A percentile compares a stretch with the other conserved stretches of the same genome.
phyloP scores from a whole-genome alignment of 306 rosid genomes.

The Neltuma alba region DNA sequence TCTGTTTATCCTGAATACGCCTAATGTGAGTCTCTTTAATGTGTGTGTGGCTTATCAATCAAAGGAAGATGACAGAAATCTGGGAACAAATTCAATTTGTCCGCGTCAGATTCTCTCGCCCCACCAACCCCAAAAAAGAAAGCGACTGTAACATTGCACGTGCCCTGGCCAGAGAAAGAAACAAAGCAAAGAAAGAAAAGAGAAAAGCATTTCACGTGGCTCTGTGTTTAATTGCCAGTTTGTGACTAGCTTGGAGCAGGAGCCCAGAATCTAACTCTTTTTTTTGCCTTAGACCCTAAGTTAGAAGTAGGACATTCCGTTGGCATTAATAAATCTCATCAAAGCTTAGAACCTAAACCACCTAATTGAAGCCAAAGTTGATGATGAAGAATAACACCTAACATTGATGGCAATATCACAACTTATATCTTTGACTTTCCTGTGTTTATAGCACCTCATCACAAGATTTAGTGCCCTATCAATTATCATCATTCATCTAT shows the following conservation, averaged over 20 bases:
- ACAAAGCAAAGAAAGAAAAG: too few relatives aligned
- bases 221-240: background rate
- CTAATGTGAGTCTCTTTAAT: too few relatives aligned
- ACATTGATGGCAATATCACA: slow-evolving; percentile 25
- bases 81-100: background rate
- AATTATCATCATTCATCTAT: slow-evolving; percentile 28
- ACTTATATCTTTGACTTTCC: slow-evolving; percentile 38
- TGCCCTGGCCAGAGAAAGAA: too few relatives aligned
- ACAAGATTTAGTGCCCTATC: slow-evolving; percentile 42
- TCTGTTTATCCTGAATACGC: too few relatives aligned
- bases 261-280: background rate
- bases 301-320: background rate
- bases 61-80: background rate
- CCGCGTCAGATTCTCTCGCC: background rate
- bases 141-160: background rate
- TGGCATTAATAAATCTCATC: background rate
- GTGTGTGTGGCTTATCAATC: too few relatives aligned
- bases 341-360: background rate
- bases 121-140: background rate
- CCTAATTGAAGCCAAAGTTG: background rate
- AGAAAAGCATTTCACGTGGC: background rate
- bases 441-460: slow-evolving; percentile 23
- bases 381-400: slow-evolving; percentile 14
- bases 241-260: background rate
- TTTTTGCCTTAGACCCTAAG: background rate